Percentiles rank a stretch among this genome's conserved stretches.
Conservation (phyloP, 345 rosid genomes). For the Punica granatum region DNA sequence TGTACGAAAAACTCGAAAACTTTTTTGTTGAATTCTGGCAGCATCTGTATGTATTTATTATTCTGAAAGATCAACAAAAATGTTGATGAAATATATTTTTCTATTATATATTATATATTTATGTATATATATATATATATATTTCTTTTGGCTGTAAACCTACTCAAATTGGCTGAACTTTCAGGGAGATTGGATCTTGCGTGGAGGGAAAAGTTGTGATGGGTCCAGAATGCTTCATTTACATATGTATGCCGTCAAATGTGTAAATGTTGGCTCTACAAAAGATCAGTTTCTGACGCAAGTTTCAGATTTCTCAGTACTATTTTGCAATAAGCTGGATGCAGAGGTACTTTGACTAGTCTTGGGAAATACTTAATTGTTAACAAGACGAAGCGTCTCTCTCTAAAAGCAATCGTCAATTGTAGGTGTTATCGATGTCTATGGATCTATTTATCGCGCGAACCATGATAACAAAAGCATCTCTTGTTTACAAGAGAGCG, state of each 20-base stretch:
- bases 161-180: constrained; percentile 12
- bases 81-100: background rate
- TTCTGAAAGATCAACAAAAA: background rate
- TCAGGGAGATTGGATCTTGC: constrained; percentile 98
- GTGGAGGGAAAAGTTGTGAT: constrained; percentile 49
- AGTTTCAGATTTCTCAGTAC: constrained; percentile 84
- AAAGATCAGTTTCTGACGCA: constrained; percentile 84
- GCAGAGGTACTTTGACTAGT: constrained; percentile 67
- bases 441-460: constrained; percentile 99
- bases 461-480: constrained; percentile 93
- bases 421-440: constrained; percentile 99
- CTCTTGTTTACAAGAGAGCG: constrained; percentile 77
- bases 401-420: constrained; percentile 8
- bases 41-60: background rate
- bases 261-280: constrained; percentile 54
- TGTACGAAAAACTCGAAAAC: background rate
- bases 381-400: constrained; percentile 3
- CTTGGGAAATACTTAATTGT: background rate
- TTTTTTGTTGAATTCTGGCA: background rate
- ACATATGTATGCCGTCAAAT: constrained; percentile 69
- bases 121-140: background rate
- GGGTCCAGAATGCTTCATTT: constrained; percentile 49
- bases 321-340: constrained; percentile 99
- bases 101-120: background rate
- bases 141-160: background rate